phyloP scores from a whole-genome alignment of 108 stramenopile genomes.

The Nitzschia putrida region DNA sequence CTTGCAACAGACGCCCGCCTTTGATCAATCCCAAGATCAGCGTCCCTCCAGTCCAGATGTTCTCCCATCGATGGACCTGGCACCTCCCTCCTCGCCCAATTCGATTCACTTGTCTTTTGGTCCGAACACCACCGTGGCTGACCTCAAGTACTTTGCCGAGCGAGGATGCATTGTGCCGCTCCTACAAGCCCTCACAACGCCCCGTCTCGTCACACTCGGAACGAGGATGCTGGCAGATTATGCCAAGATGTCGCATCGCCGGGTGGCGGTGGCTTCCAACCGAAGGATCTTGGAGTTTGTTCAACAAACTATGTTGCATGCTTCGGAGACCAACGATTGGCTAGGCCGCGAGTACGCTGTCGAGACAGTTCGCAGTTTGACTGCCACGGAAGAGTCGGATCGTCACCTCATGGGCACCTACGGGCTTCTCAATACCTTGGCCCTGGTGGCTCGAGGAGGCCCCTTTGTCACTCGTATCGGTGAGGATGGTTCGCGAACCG shows the following conservation, averaged over 20 bases:
- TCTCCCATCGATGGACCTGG: constrained; percentile 13
- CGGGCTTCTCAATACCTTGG: constrained; percentile 73
- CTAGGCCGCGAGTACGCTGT: constrained; percentile 86
- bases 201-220: constrained; percentile 77
- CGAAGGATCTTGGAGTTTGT: constrained; percentile 80
- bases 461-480: constrained; percentile 63
- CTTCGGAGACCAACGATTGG: constrained; percentile 59
- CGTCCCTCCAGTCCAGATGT: constrained; percentile 11
- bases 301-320: constrained; percentile 68
- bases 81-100: constrained; percentile 50
- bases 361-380: constrained; percentile 83
- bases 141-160: constrained; percentile 83
- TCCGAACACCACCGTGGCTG: constrained; percentile 73
- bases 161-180: constrained; percentile 81
- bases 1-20: constrained; percentile 60
- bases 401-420: constrained; percentile 73
- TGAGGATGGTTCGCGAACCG: constrained; percentile 27
- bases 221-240: constrained; percentile 88
- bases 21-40: constrained; percentile 43
- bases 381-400: constrained; percentile 89
- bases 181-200: constrained; percentile 70
- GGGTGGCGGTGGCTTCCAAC: constrained; percentile 83
- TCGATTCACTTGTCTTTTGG: constrained; percentile 71
- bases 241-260: constrained; percentile 85
- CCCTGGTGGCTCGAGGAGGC: constrained; percentile 80